Base-by-base conservation (phyloP, 768 basidiomycete genomes). In the Pleurotus platypus region DNA sequence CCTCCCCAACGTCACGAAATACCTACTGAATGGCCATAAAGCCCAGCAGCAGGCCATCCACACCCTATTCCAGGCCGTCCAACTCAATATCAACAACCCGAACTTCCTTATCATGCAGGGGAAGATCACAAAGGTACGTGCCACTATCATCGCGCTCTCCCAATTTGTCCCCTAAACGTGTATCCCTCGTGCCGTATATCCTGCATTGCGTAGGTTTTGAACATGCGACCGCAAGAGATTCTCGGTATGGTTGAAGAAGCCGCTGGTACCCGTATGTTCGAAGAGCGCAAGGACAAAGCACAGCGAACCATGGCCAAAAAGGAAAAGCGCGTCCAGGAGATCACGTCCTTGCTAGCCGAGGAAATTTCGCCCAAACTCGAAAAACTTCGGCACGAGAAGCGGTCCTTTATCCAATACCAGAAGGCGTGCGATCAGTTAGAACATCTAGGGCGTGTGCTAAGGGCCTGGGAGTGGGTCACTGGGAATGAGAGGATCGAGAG, bases 41-140 rank as follows among this genome's bases (percentile, higher is more conserved):
- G 79, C 94, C 2, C 84, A 85, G 3, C 93, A 97, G 62, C 84
- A 90, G 54, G 78, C 77, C 1, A 82, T 99, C 0, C 97, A 97
- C 65, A 89, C 86, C 26, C 78, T 98, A 12, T 98, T 99, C 66
- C 97, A 98, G 68, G 89, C 92, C 40, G 95, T 99, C 0, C 94
- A 97, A 70, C 83, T 99, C 62, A 98, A 98, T 68, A 98, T 99
- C 80, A 99, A 98, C 74, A 98, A 98, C 71, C 97, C 97, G 45
- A 98, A 98, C 69, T 98, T 98, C 75, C 81, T 99, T 58, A 98
- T 98, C 69, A 98, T 98, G 96, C 97, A 99, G 72, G 96, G 97
- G 26, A 92, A 95, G 49, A 99, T 99, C 68, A 99, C 97, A 9
- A 99, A 98, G 77, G 95, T 90, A 30, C 40, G 71, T 63, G 8